A percentile compares a stretch with the other conserved stretches of the same genome.
Evolutionary conservation across 148 eudicot species (phyloP).

Genomic region (Beta vulgaris): DNA sequence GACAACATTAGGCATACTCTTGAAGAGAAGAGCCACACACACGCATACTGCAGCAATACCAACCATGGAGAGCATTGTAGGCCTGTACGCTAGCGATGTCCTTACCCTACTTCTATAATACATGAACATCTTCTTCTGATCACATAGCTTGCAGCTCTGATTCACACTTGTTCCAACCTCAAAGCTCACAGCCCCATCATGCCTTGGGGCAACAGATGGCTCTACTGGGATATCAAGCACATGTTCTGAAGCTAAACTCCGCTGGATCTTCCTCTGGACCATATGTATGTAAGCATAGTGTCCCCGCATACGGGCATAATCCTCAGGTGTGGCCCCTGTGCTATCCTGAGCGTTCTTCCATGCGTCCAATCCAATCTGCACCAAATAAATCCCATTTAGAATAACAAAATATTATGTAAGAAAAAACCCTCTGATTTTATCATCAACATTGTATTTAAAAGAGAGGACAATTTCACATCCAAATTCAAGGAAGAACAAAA

Average conservation of each 20-base stretch:
- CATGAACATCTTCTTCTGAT: slow-evolving; percentile 32
- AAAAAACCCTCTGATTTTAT: too few species aligned
- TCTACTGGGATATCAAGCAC: slow-evolving; percentile 62
- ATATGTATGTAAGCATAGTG: slow-evolving; percentile 60
- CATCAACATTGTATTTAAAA: background rate
- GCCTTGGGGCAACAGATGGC: slow-evolving; percentile 22
- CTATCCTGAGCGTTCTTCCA: slow-evolving; percentile 67
- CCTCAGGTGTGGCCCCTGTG: slow-evolving; percentile 71
- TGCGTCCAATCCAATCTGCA: slow-evolving; percentile 74
- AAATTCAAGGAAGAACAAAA: background rate
- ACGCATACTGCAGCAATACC: slow-evolving; percentile 91
- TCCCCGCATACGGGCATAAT: slow-evolving; percentile 67
- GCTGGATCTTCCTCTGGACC: slow-evolving; percentile 56
- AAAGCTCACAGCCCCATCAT: slow-evolving; percentile 34
- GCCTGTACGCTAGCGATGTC: slow-evolving; percentile 53
- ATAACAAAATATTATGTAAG: too few species aligned
- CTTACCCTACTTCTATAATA: slow-evolving; percentile 31
- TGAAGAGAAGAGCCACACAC: slow-evolving; percentile 77
- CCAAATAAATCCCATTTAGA: background rate
- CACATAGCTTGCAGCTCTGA: slow-evolving; percentile 48
- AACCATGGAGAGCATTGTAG: slow-evolving; percentile 81
- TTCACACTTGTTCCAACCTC: slow-evolving; percentile 35
- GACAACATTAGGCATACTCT: slow-evolving; percentile 67
- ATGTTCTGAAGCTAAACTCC: slow-evolving; percentile 38
- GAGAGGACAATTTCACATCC: background rate